Base-by-base conservation (phyloP, 2,329 filamentous ascomycete species). In the Cladorrhinum sp. region DNA sequence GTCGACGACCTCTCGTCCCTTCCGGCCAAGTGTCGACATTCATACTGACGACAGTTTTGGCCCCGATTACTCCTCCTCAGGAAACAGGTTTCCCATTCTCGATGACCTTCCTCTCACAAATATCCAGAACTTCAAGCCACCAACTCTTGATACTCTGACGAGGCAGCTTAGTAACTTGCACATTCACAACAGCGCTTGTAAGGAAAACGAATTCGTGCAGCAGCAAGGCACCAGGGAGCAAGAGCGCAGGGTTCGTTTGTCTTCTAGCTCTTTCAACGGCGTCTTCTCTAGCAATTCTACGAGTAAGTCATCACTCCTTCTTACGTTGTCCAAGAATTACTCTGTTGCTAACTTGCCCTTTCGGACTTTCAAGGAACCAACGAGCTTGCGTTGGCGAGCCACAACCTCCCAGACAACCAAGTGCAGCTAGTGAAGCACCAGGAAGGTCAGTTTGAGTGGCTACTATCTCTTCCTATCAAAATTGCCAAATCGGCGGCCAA, bases 371-470 rank as follows among this genome's bases (percentile, higher is more conserved):
- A 62, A 24, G 58, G 55, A 29, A 53, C 45, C 59, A 64, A 73
- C 61, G 65, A 67, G 10, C 66, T 75, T 57, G 60, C 67, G 16
- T 48, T 64, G 55, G 67, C 70, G 20, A 64, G 63, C n/a, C 63
- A 63, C 51, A 60, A 68, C 32, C 62, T 64, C 56, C 68, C 62
- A 61, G 69, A 62, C 64, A 67, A 62, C 57, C 62, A 65, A 41
- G 66, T 73, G 50, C 76, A 78, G 59, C 71, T 79, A 53, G 68
- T 72, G 55, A 76, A 73, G 64, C 79, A 81, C 69, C 70, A 76
- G 63, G 74, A 76, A 73, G 78, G 78, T 76, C 74, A 81, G 70
- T 83, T 79, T 67, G 78, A 82, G 66, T 83, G 77, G 74, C 68
- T 82, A 58, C 68, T 83, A 38, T 75, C 76, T 23, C 72, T 77